A percentile compares a stretch with the other conserved stretches of the same genome.
Evolutionary conservation across 441 rosid species (phyloP).

Genomic region (Francoa sonchifolia): DNA sequence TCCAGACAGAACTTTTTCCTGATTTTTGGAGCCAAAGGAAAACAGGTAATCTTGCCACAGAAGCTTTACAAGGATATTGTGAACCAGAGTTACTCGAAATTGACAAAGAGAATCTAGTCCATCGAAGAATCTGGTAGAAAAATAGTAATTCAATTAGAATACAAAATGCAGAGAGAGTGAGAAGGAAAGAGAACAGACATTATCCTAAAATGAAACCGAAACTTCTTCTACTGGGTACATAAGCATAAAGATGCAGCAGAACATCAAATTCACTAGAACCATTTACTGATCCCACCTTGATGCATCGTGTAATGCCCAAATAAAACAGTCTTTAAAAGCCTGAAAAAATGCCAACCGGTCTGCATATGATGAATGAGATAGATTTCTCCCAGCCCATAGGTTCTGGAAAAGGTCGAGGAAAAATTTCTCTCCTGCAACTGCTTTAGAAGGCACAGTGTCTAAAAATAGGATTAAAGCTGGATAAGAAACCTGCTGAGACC

Average conservation of each 20-base stretch:
- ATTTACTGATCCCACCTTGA: slow-evolving; percentile 44
- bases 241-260: slow-evolving; percentile 7
- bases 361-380: slow-evolving; percentile 31
- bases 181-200: neutral
- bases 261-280: slow-evolving; percentile 7
- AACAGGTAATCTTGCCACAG: slow-evolving; percentile 61
- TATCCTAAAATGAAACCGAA: neutral
- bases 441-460: slow-evolving; percentile 48
- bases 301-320: slow-evolving; percentile 69
- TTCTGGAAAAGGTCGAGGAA: slow-evolving; percentile 59
- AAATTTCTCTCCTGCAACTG: slow-evolving; percentile 48
- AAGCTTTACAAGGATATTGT: slow-evolving; percentile 58
- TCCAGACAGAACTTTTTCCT: slow-evolving; percentile 17
- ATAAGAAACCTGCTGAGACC: slow-evolving; percentile 81
- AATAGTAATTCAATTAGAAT: slow-evolving; percentile 12
- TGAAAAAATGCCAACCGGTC: slow-evolving; percentile 46
- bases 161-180: slow-evolving; percentile 1
- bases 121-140: slow-evolving; percentile 38
- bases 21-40: slow-evolving; percentile 20
- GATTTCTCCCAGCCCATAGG: slow-evolving; percentile 74
- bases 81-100: slow-evolving; percentile 42
- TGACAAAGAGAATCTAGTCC: slow-evolving; percentile 32
- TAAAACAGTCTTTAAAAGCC: slow-evolving; percentile 71
- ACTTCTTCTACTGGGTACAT: slow-evolving; percentile 4
- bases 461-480: slow-evolving; percentile 75